Evolutionary conservation across 768 basidiomycete species (phyloP), one percentile per base, ranked within the genome.

Genomic region (Suillus decipiens): DNA sequence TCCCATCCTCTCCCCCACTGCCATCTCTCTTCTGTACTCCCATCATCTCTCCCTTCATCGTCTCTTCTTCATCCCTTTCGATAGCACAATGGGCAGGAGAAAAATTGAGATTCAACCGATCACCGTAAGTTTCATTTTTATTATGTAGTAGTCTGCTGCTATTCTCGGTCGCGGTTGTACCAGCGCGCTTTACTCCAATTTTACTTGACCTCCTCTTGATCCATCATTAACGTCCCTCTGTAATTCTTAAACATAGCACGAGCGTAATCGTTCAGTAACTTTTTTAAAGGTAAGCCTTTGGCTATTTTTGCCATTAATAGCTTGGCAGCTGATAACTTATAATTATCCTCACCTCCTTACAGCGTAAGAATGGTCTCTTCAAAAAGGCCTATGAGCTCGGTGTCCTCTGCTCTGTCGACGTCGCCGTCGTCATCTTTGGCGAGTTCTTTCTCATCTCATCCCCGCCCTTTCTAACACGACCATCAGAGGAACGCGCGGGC

Each of bases 331-430:
- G 63, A 61, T 69, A 78, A 77, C 81, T 77, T 71, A 70, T 75
- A 64, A 66, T 70, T 68, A 62, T 68, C 57, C 60, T 63, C 53
- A 59, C 60, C 65, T 61, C 66, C 59, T 60, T 59, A 51, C 78
- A 93, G 92, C 86, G 92, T 69, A 93, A 93, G 81, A 92, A 92
- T 64, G 92, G 92, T 5, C 86, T 94, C 66, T 93, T 94, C 87
- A 93, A 93, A 77, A 93, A 93, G 72, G 92, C 92, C 0, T 93
- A 93, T 71, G 92, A 93, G 77, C 89, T 94, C 65, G 92, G 91
- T n/a, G 92, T 93, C 3, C 84, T 93, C 47, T 94, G 92, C 73
- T 92, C 90, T 15, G 92, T 93, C 68, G 92, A 93, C 69, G 90
- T 94, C 47, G 90, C 90, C 5, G 91, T 94, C 73, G 90, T 93